Evolutionary conservation across 2,329 filamentous ascomycete species (phyloP), one percentile per base, ranked within the genome.

Genomic region (Monosporascus sp.): DNA sequence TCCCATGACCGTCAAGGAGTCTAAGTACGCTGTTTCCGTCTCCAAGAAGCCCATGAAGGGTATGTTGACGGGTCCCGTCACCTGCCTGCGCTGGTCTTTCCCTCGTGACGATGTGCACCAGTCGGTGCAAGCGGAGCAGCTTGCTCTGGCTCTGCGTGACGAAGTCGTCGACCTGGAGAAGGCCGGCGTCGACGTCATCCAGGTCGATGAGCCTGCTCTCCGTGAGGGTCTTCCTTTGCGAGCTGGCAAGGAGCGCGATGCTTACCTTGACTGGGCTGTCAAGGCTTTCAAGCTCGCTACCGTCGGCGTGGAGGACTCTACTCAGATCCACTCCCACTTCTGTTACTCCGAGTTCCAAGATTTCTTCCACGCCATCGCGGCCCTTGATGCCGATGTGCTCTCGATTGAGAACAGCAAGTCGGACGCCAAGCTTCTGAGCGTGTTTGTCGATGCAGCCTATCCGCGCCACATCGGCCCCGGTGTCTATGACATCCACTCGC

Each of bases 341-440:
- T 99, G 94, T 78, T 99, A 99, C 87, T 97, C 94, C 51, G 94
- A 99, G 84, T 99, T 99, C 90, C 94, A 99, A 81, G 94, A 99
- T 83, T 99, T 99, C 85, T 99, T 99, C 91, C 91, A 97, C 79
- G 94, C 94, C 78, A 99, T 99, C 67, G 91, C 94, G 62, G 93
- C 94, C 58, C 88, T 99, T 61, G 94, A 99, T 73, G 93, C 94
- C 60, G 94, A 99, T 77, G 94, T 99, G 60, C 87, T 99, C 69
- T 96, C 90, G 71, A 99, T 99, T 67, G 94, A 99, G 88, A 99
- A 99, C 90, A 95, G 89, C 88, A 99, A 99, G 88, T 96, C 90
- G 67, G 94, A 99, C 70, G 94, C 94, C 72, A 99, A 99, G 88
- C 87, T 99, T 65, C 88, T 99, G 72, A 89, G 93, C 79, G 94